Evolutionary conservation across 208 protist species (phyloP), one percentile per base, ranked within the genome.

Genomic region (Trypanosoma scelopori): DNA sequence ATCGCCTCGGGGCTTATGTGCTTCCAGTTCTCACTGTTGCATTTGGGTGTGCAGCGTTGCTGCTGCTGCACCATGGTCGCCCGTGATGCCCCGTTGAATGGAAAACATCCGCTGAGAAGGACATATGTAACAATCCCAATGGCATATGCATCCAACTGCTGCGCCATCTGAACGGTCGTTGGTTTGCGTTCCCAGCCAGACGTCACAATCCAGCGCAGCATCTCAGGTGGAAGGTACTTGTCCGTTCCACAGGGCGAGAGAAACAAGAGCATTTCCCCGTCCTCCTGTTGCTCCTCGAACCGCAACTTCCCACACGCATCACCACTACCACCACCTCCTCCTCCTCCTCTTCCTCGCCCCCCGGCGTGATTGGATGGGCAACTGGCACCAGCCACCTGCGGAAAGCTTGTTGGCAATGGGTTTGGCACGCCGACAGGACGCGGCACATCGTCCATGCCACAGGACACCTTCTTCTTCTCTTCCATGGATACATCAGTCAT

Each of bases 61-160:
- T 94, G 84, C 43, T 68, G 58, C 61, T 87, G 71, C 12, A 79
- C 60, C 32, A 87, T 64, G 11, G 77, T 86, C 23, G 76, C 85
- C 20, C 81, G 74, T 16, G 84, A 81, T 2, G 69, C 79, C 15
- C 74, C 82, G 56, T 92, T 91, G 51, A 86, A 92, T n/a, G 88
- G 88, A 35, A 92, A 94, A 67, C 79, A 86, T 20, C 85, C 85
- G 62, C 85, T 92, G 20, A 94, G 83, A n/a, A 94, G 59, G 25
- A 92, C 85, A 59, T 94, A 91, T 11, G 83, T 59, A 39, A 94
- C 79, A 55, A 90, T 80, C 43, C 88, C 88, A 47, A 90, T 67
- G 9, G 88, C 76, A 65, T 92, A 94, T 55, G 85, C 63, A 66
- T 94, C 88, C 56, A 92, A 65, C 30, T 89, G 60, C 32, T 73